Base-by-base conservation (phyloP, 1,284 basidiomycete species). In the Sphagnurus paluster region DNA sequence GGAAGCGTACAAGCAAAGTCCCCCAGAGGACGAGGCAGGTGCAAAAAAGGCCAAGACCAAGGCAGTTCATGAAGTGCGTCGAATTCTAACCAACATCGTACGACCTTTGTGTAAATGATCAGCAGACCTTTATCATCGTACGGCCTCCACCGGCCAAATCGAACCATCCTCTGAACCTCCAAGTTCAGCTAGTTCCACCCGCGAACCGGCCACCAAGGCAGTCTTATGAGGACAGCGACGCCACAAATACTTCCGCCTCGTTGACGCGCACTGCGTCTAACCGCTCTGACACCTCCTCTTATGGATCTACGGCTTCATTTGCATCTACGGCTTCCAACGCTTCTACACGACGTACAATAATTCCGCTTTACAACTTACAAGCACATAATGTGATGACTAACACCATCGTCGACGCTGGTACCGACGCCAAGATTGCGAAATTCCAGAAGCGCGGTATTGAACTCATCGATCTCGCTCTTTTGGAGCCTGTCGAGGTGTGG, bases 371-470 rank as follows among this genome's bases (percentile, higher is more conserved):
- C 72, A 98, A 96, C 60, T 78, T 98, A 25, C 86, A 90, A 44
- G 90, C 88, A 2, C 95, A 99, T 68, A 92, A 91, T 55, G 91
- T 98, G 47, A 80, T 96, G 73, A 87, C 93, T 8, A 95, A 95
- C 52, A 85, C 87, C 23, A 86, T 97, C 46, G 83, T 92, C 24
- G 93, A 95, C 60, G 92, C 92, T 0, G 94, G 93, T 2, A 99
- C 96, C 0, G 96, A 98, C 55, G 90, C 90, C 23, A 93, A 91
- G 65, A 87, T 99, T 9, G 94, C 95, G 13, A 93, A 88, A 61
- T 97, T 97, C 63, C 74, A 80, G 53, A 92, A 86, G 59, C 83
- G 89, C 11, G 87, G 90, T 0, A 71, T 93, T n/a, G 93, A 95
- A 61, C 72, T 95, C 21, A 75, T 87, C 28, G 85, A 84, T 24